Evolutionary conservation across 345 rosid genomes (phyloP).

Genomic region (Pistacia integerrima): DNA sequence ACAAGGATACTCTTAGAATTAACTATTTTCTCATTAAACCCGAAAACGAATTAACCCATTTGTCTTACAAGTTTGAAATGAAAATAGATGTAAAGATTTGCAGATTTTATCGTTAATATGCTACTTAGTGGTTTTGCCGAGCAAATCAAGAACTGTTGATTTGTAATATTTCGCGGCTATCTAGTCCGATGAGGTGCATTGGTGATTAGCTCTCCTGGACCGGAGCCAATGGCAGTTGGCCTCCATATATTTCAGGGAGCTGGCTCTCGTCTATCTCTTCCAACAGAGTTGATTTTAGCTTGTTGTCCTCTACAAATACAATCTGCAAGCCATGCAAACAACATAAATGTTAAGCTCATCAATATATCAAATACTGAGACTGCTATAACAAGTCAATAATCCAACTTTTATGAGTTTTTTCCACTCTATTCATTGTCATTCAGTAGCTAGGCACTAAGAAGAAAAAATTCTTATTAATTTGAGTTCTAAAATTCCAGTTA

Average conservation of each 20-base stretch:
- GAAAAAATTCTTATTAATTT: no score
- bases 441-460: no score
- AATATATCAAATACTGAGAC: neutral
- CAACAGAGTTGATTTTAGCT: slow-evolving; percentile 41
- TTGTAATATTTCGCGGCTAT: no score
- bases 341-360: neutral
- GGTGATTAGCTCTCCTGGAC: slow-evolving; percentile 14
- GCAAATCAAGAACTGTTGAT: no score
- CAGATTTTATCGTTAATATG: no score
- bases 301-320: slow-evolving; percentile 45
- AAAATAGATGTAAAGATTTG: no score
- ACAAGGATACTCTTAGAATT: neutral
- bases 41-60: neutral
- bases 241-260: slow-evolving; percentile 50
- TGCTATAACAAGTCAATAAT: neutral
- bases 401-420: neutral
- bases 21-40: neutral
- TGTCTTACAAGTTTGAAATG: no score
- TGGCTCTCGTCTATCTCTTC: slow-evolving; percentile 57
- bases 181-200: neutral
- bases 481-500: no score
- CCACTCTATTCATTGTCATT: no score
- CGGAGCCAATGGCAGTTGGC: slow-evolving; percentile 32
- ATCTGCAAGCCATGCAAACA: slow-evolving; percentile 33
- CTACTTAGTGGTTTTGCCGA: no score